Base-by-base conservation (phyloP, 2,329 filamentous ascomycete genomes). In the Rachicladosporium sp. region DNA sequence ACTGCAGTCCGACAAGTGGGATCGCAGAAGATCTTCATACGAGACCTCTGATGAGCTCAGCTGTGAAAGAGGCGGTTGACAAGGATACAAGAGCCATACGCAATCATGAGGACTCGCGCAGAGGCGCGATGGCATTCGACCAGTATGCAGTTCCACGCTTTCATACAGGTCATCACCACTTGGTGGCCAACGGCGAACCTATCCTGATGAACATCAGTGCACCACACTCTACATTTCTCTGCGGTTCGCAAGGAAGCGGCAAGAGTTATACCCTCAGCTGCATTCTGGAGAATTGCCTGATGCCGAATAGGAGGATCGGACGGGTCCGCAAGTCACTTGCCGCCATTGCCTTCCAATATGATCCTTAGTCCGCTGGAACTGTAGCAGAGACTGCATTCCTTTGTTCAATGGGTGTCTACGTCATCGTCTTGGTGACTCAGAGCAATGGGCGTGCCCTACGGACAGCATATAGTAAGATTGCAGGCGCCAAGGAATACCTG, bases 231-330 rank as follows among this genome's bases (percentile, higher is more conserved):
- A 62, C 67, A 0, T 80, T 80, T 51, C 73, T 80, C 13, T 80
- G 76, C 43, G 76, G 76, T 1, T 70, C 70, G 2, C 75, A 80
- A 48, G 76, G 76, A 0, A 71, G 68, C 33, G 76, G 76, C 0
- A 80, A 80, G 49, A 73, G 68, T 11, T 72, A 80, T 41, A 78
- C 74, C 0, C 58, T 77, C 2, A 69, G 71, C 0, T 75, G 69
- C 48, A 59, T 80, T 33, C 59, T 80, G 1, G 74, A 81, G 50
- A 76, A 73, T 45, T 77, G 69, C 30, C 58, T 81, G 0, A 56
- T 75, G 1, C 49, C 55, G 0, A 70, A 52, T 4, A 38, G 62
- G 0, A 48, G 54, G 2, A 52, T 68, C 2, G 69, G 68, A 1
- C 56, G 54, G 3, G 51, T 77, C 1, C 63, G 66, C 0, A 59